Evolutionary conservation across 129 eudicot genomes (phyloP), one percentile per base, ranked within the genome.

Genomic region (Saussurea involucrata): DNA sequence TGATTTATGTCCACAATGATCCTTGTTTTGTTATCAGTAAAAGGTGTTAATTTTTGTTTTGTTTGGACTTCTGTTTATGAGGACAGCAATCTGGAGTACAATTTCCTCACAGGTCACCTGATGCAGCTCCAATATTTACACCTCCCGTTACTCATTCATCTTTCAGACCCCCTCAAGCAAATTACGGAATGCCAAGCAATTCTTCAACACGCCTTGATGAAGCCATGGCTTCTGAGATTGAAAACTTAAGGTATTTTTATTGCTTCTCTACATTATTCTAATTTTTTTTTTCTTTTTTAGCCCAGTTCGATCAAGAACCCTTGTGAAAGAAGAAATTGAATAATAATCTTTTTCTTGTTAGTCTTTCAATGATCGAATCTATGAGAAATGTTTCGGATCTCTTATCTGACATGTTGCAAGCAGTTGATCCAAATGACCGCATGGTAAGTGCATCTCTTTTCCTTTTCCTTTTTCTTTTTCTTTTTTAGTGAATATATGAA

Each of bases 121-220:
- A 87, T 82, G 80, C 97, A 31, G 92, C 92, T 70, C 96, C 92
- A 31, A 85, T 94, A 66, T 78, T 87, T 68, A 88, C 97, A 42
- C 97, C 97, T 34, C 92, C 97, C 0, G 96, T 83, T 66, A 84
- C 93, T 40, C 88, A 88, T 66, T 83, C 88, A 63, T 25, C 87
- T 44, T 7, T 69, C 9, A 85, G 87, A 81, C 81, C 71, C 42
- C 75, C 96, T 73, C 96, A 84, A 76, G 84, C 95, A 61, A 85
- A 87, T 63, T 88, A 89, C 75, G 97, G 96, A 49, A 91, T 94
- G 98, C 96, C 98, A 40, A 87, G 74, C 72, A 94, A 88, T 83
- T 85, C 98, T 68, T 84, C 97, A 31, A 86, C 92, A 27, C 79
- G 93, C 76, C 93, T 91, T 76, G 97, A 91, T 81, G 97, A 89